Evolutionary conservation across 495 filamentous ascomycete genomes (phyloP).

Genomic region (Jackrogersella minutella): DNA sequence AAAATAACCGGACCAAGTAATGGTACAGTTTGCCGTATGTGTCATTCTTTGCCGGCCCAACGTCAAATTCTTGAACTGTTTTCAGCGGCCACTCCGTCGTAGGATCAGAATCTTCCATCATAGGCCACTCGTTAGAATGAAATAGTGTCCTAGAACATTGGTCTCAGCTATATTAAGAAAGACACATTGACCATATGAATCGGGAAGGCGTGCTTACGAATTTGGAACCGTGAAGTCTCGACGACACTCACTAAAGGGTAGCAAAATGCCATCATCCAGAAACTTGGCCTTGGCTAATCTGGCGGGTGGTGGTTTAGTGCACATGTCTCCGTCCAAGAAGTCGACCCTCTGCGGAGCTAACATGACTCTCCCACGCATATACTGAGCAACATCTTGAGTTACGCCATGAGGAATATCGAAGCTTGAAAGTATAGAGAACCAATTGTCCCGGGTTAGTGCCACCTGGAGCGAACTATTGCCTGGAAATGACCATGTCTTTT

Average conservation of each 20-base stretch:
- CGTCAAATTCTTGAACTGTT: constrained; percentile 22
- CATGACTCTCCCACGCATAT: constrained; percentile 29
- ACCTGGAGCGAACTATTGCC: constrained; percentile 19
- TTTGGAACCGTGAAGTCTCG: constrained; percentile 43
- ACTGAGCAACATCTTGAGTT: constrained; percentile 13
- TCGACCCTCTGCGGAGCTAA: constrained; percentile 32
- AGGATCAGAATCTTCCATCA: constrained; percentile 29
- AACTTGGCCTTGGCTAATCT: constrained; percentile 38
- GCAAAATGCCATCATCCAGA: constrained; percentile 44
- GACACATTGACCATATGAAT: background rate
- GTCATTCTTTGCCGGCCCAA: constrained; percentile 32
- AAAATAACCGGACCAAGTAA: constrained; percentile 35
- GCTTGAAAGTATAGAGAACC: constrained; percentile 28
- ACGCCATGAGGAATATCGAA: constrained; percentile 31
- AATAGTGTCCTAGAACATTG: constrained; percentile 22
- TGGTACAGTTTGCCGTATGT: constrained; percentile 46
- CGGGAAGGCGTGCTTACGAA: constrained; percentile 34
- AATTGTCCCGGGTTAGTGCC: constrained; percentile 23
- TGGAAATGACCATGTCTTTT: constrained; percentile 40
- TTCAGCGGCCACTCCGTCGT: constrained; percentile 35
- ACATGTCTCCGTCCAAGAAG: constrained; percentile 23
- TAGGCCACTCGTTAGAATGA: constrained; percentile 5
- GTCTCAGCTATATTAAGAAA: background rate
- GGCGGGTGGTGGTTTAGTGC: background rate
- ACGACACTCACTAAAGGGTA: constrained; percentile 46